Evolutionary conservation across 495 filamentous ascomycete genomes (phyloP).

Genomic region (Bombardia bombarda): DNA sequence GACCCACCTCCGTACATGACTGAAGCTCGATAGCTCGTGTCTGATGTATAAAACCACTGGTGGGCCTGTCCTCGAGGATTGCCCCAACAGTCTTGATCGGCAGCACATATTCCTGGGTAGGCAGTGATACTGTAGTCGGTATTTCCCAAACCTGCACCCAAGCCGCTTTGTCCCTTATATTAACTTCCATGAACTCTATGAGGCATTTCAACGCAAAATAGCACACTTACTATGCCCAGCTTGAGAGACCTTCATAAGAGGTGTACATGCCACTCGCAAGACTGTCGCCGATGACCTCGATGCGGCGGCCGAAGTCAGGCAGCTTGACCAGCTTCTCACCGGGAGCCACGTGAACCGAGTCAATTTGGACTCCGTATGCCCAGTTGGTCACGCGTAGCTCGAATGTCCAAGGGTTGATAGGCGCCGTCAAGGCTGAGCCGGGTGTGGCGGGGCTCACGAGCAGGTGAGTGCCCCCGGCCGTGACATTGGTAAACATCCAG

Average conservation of each 20-base stretch:
- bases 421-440: constrained; percentile 30
- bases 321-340: constrained; percentile 44
- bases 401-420: constrained; percentile 37
- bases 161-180: constrained; percentile 28
- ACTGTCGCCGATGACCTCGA: constrained; percentile 61
- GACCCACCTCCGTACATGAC: constrained; percentile 40
- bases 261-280: constrained; percentile 52
- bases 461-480: constrained; percentile 51
- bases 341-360: constrained; percentile 43
- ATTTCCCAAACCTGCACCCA: constrained; percentile 54
- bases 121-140: constrained; percentile 57
- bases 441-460: constrained; percentile 41
- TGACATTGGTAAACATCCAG: constrained; percentile 63
- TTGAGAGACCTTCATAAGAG: constrained; percentile 56
- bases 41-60: constrained; percentile 61
- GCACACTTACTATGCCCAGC: constrained; percentile 43
- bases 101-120: constrained; percentile 54
- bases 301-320: constrained; percentile 40
- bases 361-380: constrained; percentile 57
- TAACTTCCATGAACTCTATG: too few relatives aligned
- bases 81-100: constrained; percentile 52
- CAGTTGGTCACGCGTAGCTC: constrained; percentile 58
- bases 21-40: constrained; percentile 45
- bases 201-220: too few relatives aligned
- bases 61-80: constrained; percentile 47